Evolutionary conservation across 2,329 filamentous ascomycete species (phyloP).

Genomic region (Arthrobotrys conoides): DNA sequence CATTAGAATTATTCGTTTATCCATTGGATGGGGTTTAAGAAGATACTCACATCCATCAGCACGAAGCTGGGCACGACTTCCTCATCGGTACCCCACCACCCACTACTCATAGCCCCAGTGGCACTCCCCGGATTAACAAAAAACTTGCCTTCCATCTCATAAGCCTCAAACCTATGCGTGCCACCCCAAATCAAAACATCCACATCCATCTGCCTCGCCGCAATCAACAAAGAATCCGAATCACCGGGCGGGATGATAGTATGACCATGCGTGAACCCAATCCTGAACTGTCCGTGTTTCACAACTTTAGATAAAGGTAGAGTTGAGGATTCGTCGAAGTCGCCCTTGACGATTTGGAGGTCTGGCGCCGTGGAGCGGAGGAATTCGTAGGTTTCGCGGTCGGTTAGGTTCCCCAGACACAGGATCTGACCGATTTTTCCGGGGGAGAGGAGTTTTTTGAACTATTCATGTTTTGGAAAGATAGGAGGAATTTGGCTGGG

Average conservation of each 20-base stretch:
- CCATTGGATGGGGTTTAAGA: not conserved
- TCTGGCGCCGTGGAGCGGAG: conserved; percentile 73
- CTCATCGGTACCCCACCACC: conserved; percentile 73
- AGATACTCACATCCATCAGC: conserved; percentile 77
- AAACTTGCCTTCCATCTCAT: conserved; percentile 80
- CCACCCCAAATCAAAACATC: conserved; percentile 79
- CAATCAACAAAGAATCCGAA: conserved; percentile 77
- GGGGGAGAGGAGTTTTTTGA: conserved; percentile 73
- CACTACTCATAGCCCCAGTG: conserved; percentile 76
- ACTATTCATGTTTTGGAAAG: conserved; percentile 64
- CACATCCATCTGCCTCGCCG: conserved; percentile 79
- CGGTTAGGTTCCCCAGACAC: conserved; percentile 74
- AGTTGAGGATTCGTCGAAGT: conserved; percentile 78
- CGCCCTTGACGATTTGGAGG: conserved; percentile 78
- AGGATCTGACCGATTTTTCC: conserved; percentile 74
- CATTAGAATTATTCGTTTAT: not conserved
- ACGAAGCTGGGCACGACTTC: conserved; percentile 77
- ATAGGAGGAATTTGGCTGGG: not conserved
- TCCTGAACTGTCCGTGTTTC: conserved; percentile 77
- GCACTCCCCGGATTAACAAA: conserved; percentile 79
- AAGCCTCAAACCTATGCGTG: conserved; percentile 79
- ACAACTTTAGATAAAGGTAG: conserved; percentile 78
- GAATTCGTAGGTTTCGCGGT: conserved; percentile 73
- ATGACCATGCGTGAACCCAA: conserved; percentile 80
- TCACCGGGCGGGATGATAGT: conserved; percentile 79